Evolutionary conservation across 352 stramenopile genomes (phyloP).

Genomic region (Phytophthora pisi): DNA sequence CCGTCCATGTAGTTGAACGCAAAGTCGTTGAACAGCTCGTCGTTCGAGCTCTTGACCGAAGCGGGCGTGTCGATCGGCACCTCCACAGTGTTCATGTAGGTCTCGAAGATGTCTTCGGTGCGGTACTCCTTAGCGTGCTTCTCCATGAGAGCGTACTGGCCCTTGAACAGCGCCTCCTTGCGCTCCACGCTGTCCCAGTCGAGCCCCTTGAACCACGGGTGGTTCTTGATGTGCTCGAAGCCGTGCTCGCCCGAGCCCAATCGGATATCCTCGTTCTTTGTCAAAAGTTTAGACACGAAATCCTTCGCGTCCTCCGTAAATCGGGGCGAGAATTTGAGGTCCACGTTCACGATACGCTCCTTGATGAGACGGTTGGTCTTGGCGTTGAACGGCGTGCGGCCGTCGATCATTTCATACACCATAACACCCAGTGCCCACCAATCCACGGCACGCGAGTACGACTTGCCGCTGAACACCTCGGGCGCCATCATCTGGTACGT

Average conservation of each 20-base stretch:
- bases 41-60: slow-evolving; percentile 73
- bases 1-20: slow-evolving; percentile 86
- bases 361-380: slow-evolving; percentile 89
- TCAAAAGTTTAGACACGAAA: slow-evolving; percentile 91
- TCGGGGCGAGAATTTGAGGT: slow-evolving; percentile 81
- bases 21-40: slow-evolving; percentile 83
- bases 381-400: slow-evolving; percentile 86
- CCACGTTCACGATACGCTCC: slow-evolving; percentile 84
- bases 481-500: slow-evolving; percentile 94
- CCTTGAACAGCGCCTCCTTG: slow-evolving; percentile 66
- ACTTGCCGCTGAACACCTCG: slow-evolving; percentile 88
- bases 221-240: slow-evolving; percentile 86
- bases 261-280: slow-evolving; percentile 91
- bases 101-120: slow-evolving; percentile 84
- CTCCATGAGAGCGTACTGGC: slow-evolving; percentile 81
- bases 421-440: slow-evolving; percentile 90
- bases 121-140: slow-evolving; percentile 82
- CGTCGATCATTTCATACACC: slow-evolving; percentile 91
- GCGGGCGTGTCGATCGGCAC: slow-evolving; percentile 84
- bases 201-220: slow-evolving; percentile 89
- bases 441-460: slow-evolving; percentile 89
- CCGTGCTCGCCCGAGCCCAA: slow-evolving; percentile 92
- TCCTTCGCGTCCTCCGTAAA: slow-evolving; percentile 87
- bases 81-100: slow-evolving; percentile 88
- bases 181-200: slow-evolving; percentile 83